These are phyloP conservation scores for Scytalidium sp. DNA, from an alignment of 2,329 filamentous ascomycete genomes.

Conservation along the genomic window DNA sequence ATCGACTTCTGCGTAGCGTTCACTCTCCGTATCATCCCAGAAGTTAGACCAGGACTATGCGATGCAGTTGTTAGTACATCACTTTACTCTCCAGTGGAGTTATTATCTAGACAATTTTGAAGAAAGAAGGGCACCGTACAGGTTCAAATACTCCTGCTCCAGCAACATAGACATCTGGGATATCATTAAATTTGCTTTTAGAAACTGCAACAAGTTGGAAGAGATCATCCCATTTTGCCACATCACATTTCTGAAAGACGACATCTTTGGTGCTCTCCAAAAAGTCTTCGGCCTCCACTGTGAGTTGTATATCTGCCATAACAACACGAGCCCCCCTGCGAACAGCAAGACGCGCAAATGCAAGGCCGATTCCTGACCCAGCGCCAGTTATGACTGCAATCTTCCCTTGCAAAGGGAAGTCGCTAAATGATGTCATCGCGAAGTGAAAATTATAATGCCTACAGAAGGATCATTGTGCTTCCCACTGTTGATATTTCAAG, in stretches of 20 bases:
- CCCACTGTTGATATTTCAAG: too few species aligned
- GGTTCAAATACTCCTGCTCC: conserved; percentile 37
- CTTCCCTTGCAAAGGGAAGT: not conserved
- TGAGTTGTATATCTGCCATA: conserved; percentile 32
- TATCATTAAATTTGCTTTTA: conserved; percentile 23
- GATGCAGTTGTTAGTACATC: too few species aligned
- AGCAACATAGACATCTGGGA: conserved; percentile 35
- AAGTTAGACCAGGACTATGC: conserved; percentile 27
- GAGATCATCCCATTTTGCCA: conserved; percentile 28
- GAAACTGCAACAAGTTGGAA: conserved; percentile 22
- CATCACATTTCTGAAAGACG: conserved; percentile 30
- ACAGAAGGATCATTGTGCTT: too few species aligned
- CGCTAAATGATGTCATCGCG: conserved; percentile 17
- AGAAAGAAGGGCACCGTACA: conserved; percentile 10
- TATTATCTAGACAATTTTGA: conserved; percentile 1
- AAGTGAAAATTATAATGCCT: too few species aligned
- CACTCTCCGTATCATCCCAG: conserved; percentile 32
- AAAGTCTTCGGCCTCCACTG: conserved; percentile 25
- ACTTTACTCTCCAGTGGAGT: not conserved
- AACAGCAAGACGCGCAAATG: conserved; percentile 10
- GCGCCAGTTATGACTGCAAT: not conserved
- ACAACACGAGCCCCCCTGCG: conserved; percentile 24
- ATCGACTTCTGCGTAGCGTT: conserved; percentile 26
- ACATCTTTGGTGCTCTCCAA: conserved; percentile 14
- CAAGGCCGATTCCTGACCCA: conserved; percentile 10